Percentiles rank a stretch among this genome's conserved stretches.
These are phyloP conservation scores for Pythium biforme DNA, from an alignment of 352 stramenopile genomes.

Conservation along the genomic window DNA sequence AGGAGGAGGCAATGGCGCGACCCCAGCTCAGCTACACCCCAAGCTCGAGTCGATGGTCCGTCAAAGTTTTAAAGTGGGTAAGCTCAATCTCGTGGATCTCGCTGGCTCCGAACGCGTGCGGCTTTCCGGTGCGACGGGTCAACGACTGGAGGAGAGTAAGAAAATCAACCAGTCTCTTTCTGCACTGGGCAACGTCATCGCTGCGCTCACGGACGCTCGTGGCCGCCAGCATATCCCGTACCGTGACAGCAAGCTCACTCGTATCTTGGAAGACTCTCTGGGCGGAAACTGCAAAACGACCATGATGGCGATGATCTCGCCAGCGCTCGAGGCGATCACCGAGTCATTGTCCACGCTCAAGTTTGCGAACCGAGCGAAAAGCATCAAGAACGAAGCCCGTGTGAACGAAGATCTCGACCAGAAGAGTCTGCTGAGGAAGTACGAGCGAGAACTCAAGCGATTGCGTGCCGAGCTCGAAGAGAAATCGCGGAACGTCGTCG, in stretches of 20 bases:
- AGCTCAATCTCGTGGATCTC: conserved; percentile 93
- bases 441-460: conserved; percentile 93
- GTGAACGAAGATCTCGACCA: conserved; percentile 94
- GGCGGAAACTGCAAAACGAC: conserved; percentile 94
- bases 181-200: conserved; percentile 90
- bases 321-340: conserved; percentile 85
- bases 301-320: conserved; percentile 96
- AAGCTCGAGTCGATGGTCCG: conserved; percentile 89
- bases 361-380: conserved; percentile 93
- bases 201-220: conserved; percentile 84
- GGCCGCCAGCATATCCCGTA: conserved; percentile 92
- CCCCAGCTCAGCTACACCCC: conserved; percentile 37
- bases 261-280: conserved; percentile 87
- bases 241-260: conserved; percentile 92
- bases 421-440: conserved; percentile 92
- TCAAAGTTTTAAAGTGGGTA: conserved; percentile 94
- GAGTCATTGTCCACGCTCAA: conserved; percentile 94
- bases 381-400: conserved; percentile 89
- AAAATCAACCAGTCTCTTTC: conserved; percentile 94
- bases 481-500: conserved; percentile 91
- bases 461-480: conserved; percentile 91
- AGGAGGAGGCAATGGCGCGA: conserved; percentile 9
- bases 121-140: conserved; percentile 81
- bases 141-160: conserved; percentile 89
- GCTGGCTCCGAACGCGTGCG: conserved; percentile 90